phyloP scores from a whole-genome alignment of 2,329 filamentous ascomycete species.

The Alternaria sp. region DNA sequence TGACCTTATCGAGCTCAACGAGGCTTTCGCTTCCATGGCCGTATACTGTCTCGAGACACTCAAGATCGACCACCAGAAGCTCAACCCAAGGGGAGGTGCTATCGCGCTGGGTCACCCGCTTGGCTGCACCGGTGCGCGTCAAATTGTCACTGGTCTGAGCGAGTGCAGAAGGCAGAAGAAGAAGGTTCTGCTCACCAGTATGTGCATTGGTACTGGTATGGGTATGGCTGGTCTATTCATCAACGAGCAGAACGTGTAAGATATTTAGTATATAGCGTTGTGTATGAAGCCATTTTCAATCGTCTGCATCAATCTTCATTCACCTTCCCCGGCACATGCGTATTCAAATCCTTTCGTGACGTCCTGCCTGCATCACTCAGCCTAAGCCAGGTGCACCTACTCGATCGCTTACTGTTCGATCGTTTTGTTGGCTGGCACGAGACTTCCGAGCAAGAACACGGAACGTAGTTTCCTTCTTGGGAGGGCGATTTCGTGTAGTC shows the following conservation, averaged over 20 bases:
- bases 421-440: background rate
- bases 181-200: slow-evolving; percentile 89
- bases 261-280: background rate
- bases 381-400: background rate
- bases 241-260: slow-evolving; percentile 60
- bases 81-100: slow-evolving; percentile 82
- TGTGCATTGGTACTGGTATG: slow-evolving; percentile 77
- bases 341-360: background rate
- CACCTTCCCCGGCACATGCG: background rate
- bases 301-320: too few species aligned
- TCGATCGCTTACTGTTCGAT: too few species aligned
- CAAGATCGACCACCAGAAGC: slow-evolving; percentile 73
- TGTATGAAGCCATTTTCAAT: background rate
- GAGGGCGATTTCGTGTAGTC: background rate
- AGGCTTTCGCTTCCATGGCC: slow-evolving; percentile 97
- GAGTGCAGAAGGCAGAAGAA: slow-evolving; percentile 84
- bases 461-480: background rate
- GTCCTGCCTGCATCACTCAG: background rate
- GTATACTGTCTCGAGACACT: slow-evolving; percentile 81
- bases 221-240: slow-evolving; percentile 72
- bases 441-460: background rate
- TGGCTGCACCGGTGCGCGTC: slow-evolving; percentile 77
- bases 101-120: slow-evolving; percentile 84
- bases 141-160: slow-evolving; percentile 88
- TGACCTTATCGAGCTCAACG: slow-evolving; percentile 93